phyloP scores from a whole-genome alignment of 805 yeast genomes.

The Clavispora fructus region DNA sequence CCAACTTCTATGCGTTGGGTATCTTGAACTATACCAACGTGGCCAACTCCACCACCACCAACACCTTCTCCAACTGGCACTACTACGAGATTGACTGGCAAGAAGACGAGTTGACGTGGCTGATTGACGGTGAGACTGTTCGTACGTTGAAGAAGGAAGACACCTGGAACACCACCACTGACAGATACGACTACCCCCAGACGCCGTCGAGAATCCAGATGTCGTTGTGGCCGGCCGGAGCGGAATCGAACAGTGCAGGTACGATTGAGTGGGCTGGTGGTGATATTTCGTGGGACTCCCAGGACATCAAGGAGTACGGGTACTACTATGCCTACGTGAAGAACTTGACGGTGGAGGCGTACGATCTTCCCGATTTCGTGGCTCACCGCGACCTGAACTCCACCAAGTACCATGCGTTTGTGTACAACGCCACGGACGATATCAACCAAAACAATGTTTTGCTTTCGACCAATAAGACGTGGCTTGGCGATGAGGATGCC shows the following conservation, averaged over 20 bases:
- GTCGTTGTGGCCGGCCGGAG: constrained; percentile 79
- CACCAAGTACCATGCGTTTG: constrained; percentile 47
- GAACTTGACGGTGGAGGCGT: constrained; percentile 58
- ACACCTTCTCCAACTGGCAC: constrained; percentile 68
- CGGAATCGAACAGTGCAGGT: constrained; percentile 47
- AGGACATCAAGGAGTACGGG: constrained; percentile 71
- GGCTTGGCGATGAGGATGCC: constrained; percentile 55
- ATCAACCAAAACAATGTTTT: constrained; percentile 36
- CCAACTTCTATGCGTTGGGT: constrained; percentile 80
- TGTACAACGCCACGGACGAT: constrained; percentile 39
- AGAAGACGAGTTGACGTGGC: constrained; percentile 68
- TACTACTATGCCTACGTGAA: constrained; percentile 68
- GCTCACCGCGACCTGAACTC: constrained; percentile 32
- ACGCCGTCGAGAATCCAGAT: constrained; percentile 71
- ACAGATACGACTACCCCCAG: constrained; percentile 58
- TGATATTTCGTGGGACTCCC: constrained; percentile 71
- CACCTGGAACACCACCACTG: constrained; percentile 59
- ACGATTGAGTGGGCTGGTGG: constrained; percentile 89
- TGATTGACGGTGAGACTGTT: constrained; percentile 58
- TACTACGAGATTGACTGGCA: constrained; percentile 77
- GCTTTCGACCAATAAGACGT: constrained; percentile 58
- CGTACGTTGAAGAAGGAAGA: constrained; percentile 60
- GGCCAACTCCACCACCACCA: constrained; percentile 33
- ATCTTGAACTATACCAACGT: constrained; percentile 61
- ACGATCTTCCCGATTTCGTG: constrained; percentile 63